Conservation (phyloP, 257 asterid genomes). For the Ophiorrhiza pumila region DNA sequence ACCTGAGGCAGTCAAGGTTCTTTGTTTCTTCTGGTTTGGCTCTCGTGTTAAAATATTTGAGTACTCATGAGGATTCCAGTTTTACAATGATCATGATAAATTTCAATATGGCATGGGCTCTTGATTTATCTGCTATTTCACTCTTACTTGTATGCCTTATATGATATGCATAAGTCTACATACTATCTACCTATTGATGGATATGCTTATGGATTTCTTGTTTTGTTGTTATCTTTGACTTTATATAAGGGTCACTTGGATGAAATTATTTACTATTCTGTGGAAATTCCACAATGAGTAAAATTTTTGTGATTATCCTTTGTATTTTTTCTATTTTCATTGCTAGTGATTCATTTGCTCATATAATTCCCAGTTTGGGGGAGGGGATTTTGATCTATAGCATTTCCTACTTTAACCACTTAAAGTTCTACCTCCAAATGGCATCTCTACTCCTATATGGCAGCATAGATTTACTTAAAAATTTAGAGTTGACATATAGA, state of each 20-base stretch:
- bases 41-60: too few species aligned
- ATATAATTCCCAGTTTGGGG: not conserved
- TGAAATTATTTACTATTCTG: not conserved
- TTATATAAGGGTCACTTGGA: not conserved
- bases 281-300: not conserved
- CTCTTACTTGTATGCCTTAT: too few species aligned
- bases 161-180: not conserved
- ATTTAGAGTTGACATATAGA: not conserved
- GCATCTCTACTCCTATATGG: not conserved
- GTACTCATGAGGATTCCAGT: too few species aligned
- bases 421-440: not conserved
- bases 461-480: not conserved
- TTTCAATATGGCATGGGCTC: too few species aligned
- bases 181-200: not conserved
- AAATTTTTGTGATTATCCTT: not conserved
- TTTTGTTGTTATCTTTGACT: not conserved
- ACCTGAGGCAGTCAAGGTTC: too few species aligned
- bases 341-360: not conserved
- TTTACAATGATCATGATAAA: too few species aligned
- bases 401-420: not conserved
- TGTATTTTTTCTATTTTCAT: not conserved
- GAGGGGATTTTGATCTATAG: not conserved
- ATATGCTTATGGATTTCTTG: not conserved
- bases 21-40: too few species aligned
- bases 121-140: too few species aligned